Base-by-base conservation (phyloP, 176 grass and related monocot species). In the Oryza coarctata region DNA sequence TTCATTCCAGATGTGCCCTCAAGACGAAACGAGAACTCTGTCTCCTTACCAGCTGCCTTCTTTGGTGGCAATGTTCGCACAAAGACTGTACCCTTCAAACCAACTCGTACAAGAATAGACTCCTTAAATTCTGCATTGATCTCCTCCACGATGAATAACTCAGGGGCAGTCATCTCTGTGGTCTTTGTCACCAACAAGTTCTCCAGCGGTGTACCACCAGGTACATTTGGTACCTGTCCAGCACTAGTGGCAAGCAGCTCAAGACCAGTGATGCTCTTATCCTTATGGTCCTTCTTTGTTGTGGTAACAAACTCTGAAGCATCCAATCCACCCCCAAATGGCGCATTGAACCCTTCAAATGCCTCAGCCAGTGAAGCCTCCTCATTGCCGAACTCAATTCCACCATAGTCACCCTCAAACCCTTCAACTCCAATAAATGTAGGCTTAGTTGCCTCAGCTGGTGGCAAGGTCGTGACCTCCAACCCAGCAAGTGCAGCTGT, bases 251-350 rank as follows among this genome's bases (percentile, higher is more conserved):
- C 96, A 23, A 99, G 87, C 22, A 99, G 44, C 87, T 99, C 96
- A 75, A 99, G 87, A 70, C 91, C 93, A 32, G 85, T 99, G 52
- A 97, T 63, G 68, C 74, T 84, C 86, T 87, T 78, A 63, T 90
- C 85, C 77, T 93, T 91, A 62, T 82, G 76, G 68, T 90, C 71
- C 77, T 92, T 99, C 81, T 90, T 95, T 1, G 73, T 91, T n/a
- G 96, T 95, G 11, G 92, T 95, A 68, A 99, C 93, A 83, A 99
- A 99, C 74, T 99, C 96, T 0, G 93, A 99, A 45, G 93, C 96
- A 90, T 95, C 96, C 9, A 99, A 87, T 26, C 96, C 96, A 75
- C 96, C 96, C n/a, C 96, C 96, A 82, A 99, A 99, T 12, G 96
- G 91, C 0, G 93, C 89, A 87, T 95, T 95, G 83, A 99, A 80